Evolutionary conservation across 2,329 filamentous ascomycete genomes (phyloP).

Genomic region (Hysterium pulicare): DNA sequence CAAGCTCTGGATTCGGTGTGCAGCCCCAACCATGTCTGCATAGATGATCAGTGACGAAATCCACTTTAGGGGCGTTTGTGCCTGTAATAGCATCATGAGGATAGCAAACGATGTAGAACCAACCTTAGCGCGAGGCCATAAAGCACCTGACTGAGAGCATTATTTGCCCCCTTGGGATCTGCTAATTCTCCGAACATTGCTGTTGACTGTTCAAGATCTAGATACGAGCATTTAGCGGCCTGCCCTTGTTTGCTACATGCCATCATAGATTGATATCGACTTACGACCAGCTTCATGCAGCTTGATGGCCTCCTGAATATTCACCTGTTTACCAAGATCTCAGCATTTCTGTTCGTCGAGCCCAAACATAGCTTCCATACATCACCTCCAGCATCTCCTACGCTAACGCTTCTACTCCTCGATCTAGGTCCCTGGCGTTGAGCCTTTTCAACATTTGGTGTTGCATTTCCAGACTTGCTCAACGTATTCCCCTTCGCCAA

Average conservation of each 20-base stretch:
- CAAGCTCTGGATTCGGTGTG: constrained; percentile 64
- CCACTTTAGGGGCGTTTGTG: constrained; percentile 24
- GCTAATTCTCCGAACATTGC: constrained; percentile 79
- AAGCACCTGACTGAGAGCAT: constrained; percentile 90
- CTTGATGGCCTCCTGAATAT: constrained; percentile 93
- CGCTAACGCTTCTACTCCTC: constrained; percentile 32
- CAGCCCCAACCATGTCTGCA: constrained; percentile 90
- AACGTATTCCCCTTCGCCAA: constrained; percentile 62
- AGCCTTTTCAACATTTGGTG: constrained; percentile 22
- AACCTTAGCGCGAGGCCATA: constrained; percentile 88
- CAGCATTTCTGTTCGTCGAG: constrained; percentile 4
- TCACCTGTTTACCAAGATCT: constrained; percentile 37
- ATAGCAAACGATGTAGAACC: constrained; percentile 30
- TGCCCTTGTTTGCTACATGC: neutral
- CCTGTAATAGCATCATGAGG: constrained; percentile 9
- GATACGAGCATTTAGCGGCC: neutral
- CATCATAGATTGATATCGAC: constrained; percentile 12
- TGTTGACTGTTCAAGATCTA: constrained; percentile 74
- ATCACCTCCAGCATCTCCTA: constrained; percentile 39
- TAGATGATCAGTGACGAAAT: constrained; percentile 17
- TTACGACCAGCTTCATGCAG: constrained; percentile 76
- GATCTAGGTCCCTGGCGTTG: constrained; percentile 7
- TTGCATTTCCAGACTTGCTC: constrained; percentile 33
- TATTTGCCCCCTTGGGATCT: constrained; percentile 79
- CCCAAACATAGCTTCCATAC: constrained; percentile 20